Conservation (phyloP, 352 stramenopile genomes). For the Blastocystis sp. region DNA sequence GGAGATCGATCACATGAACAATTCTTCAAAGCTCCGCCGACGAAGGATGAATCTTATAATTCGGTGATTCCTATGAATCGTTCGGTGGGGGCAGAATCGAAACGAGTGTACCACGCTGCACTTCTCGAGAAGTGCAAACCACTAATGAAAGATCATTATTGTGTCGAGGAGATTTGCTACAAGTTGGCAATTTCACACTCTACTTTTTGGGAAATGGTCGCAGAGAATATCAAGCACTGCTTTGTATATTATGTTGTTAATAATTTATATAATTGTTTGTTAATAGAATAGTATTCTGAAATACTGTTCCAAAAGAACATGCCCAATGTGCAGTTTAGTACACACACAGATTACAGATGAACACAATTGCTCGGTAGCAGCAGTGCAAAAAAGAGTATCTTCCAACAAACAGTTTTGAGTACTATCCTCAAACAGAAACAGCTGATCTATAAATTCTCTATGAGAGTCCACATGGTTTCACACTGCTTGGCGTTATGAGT, state of each 20-base stretch:
- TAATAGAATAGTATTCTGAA: background rate
- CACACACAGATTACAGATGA: no score
- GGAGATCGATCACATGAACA: background rate
- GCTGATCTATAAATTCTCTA: background rate
- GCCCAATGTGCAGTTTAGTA: no score
- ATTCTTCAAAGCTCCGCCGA: background rate
- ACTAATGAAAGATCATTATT: conserved; percentile 50
- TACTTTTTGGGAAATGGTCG: conserved; percentile 11
- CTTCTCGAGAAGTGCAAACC: conserved; percentile 17
- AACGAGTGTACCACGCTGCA: background rate
- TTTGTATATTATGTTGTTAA: conserved; percentile 17
- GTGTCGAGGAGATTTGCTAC: conserved; percentile 50
- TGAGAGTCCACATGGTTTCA: background rate
- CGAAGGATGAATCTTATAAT: background rate
- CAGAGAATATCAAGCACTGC: background rate
- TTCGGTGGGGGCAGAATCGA: background rate
- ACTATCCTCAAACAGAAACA: background rate
- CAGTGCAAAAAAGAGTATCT: background rate
- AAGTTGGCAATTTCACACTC: background rate
- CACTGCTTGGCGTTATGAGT: conserved; percentile 5
- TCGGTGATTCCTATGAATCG: background rate
- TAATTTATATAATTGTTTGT: conserved; percentile 33
- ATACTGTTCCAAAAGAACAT: no score
- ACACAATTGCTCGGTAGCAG: background rate
- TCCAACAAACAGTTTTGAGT: background rate